phyloP scores from a whole-genome alignment of 2,329 filamentous ascomycete genomes.

The Curvularia lunata region DNA sequence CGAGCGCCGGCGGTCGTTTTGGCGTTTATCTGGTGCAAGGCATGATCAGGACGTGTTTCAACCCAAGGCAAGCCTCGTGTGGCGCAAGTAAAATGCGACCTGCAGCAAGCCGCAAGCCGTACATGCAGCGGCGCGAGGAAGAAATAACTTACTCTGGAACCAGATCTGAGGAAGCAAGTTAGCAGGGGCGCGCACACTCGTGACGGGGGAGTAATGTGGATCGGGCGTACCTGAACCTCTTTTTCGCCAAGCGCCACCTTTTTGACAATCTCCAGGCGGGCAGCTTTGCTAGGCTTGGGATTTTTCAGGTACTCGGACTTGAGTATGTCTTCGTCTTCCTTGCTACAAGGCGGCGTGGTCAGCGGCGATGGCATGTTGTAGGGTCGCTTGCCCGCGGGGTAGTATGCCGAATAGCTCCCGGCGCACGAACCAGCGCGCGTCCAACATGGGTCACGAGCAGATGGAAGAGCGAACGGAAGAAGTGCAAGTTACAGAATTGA shows the following conservation, averaged over 20 bases:
- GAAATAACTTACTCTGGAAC: slow-evolving; percentile 68
- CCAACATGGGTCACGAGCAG: slow-evolving; percentile 26
- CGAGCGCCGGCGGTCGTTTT: slow-evolving; percentile 89
- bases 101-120: not conserved
- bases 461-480: slow-evolving; percentile 23
- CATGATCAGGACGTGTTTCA: slow-evolving; percentile 17
- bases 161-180: slow-evolving; percentile 71
- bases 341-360: slow-evolving; percentile 41
- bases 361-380: slow-evolving; percentile 36
- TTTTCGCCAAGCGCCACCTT: slow-evolving; percentile 91
- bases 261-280: slow-evolving; percentile 81
- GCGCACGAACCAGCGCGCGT: slow-evolving; percentile 44
- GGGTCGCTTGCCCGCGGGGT: slow-evolving; percentile 27
- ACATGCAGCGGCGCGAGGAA: not conserved
- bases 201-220: slow-evolving; percentile 34
- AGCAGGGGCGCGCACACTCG: slow-evolving; percentile 38
- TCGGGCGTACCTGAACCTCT: slow-evolving; percentile 82
- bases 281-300: slow-evolving; percentile 88
- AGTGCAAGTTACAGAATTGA: slow-evolving; percentile 13
- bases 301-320: slow-evolving; percentile 85
- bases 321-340: slow-evolving; percentile 84
- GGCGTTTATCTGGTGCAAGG: slow-evolving; percentile 62
- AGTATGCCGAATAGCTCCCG: slow-evolving; percentile 25
- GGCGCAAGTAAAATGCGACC: not conserved
- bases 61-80: not conserved